These are phyloP conservation scores for Musa troglodytarum DNA, from an alignment of 176 grass and related monocot species.

Conservation along the genomic window DNA sequence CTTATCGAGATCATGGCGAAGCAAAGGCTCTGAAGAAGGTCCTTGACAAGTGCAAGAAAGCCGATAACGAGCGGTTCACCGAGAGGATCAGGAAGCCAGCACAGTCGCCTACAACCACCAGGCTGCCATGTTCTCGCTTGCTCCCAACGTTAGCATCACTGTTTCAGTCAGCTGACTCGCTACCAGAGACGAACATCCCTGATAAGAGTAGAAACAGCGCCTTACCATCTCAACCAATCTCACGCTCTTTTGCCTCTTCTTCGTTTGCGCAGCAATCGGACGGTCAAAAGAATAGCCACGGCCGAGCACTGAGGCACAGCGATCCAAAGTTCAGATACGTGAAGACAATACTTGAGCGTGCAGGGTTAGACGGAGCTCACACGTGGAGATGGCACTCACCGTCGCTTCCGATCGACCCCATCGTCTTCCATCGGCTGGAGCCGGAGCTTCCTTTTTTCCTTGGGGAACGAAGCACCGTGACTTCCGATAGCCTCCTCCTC, in stretches of 20 bases:
- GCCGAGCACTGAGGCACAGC: not conserved
- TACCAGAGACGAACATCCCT: not conserved
- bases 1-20: not conserved
- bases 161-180: not conserved
- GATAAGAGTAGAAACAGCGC: not conserved
- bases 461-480: not conserved
- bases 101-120: no score
- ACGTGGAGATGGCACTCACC: constrained; percentile 6
- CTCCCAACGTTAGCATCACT: constrained; percentile 9
- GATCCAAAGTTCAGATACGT: constrained; percentile 63
- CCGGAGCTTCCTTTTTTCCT: constrained; percentile 29
- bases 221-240: not conserved
- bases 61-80: not conserved
- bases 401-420: constrained; percentile 44
- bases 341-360: constrained; percentile 41
- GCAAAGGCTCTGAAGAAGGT: constrained; percentile 25
- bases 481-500: not conserved
- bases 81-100: constrained; percentile 39
- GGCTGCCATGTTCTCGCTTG: not conserved
- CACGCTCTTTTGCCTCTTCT: no score
- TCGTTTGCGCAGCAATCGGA: no score
- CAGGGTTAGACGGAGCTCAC: constrained; percentile 24
- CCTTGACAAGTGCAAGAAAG: not conserved
- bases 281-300: not conserved
- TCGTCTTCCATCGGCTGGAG: constrained; percentile 82